A percentile compares a stretch with the other conserved stretches of the same genome.
Evolutionary conservation across 176 grass and related monocot species (phyloP).

Genomic region (Cenchrus americanus): DNA sequence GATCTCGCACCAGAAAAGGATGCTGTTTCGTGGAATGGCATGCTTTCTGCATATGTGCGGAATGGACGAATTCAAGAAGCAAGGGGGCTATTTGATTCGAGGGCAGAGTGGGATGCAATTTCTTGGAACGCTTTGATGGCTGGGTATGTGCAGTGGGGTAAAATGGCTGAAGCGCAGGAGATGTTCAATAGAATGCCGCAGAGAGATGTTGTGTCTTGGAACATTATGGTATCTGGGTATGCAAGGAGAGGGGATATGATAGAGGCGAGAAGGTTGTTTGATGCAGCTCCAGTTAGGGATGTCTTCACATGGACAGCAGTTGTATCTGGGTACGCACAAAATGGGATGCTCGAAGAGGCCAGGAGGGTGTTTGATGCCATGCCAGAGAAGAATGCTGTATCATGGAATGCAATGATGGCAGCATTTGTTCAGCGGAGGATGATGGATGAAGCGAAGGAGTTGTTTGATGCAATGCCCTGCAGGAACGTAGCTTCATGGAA

Average conservation of each 20-base stretch:
- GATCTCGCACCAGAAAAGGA: conserved; percentile 70
- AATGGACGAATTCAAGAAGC: conserved; percentile 70
- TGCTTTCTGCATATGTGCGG: conserved; percentile 76
- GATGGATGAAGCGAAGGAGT: conserved; percentile 70
- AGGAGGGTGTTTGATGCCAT: conserved; percentile 78
- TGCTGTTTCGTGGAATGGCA: conserved; percentile 81
- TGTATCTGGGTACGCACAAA: conserved; percentile 87
- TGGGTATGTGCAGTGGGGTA: conserved; percentile 61
- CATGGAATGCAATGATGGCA: conserved; percentile 89
- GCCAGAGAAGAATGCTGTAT: conserved; percentile 79
- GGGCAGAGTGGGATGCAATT: conserved; percentile 71
- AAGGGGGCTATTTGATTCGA: conserved; percentile 66
- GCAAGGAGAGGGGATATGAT: conserved; percentile 70
- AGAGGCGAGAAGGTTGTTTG: conserved; percentile 68
- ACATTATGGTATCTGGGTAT: conserved; percentile 80
- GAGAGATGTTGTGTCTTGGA: conserved; percentile 78
- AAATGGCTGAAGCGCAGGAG: conserved; percentile 55
- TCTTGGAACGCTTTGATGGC: conserved; percentile 94
- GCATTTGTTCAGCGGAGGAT: conserved; percentile 71
- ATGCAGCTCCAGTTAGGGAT: conserved; percentile 63
- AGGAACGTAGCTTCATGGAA: conserved; percentile 83
- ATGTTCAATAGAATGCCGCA: conserved; percentile 78
- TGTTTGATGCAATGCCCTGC: conserved; percentile 75
- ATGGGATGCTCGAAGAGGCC: conserved; percentile 78
- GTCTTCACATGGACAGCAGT: conserved; percentile 93